These are phyloP conservation scores for Aspergillus wentii DNA, from an alignment of 495 filamentous ascomycete genomes.

Conservation along the genomic window DNA sequence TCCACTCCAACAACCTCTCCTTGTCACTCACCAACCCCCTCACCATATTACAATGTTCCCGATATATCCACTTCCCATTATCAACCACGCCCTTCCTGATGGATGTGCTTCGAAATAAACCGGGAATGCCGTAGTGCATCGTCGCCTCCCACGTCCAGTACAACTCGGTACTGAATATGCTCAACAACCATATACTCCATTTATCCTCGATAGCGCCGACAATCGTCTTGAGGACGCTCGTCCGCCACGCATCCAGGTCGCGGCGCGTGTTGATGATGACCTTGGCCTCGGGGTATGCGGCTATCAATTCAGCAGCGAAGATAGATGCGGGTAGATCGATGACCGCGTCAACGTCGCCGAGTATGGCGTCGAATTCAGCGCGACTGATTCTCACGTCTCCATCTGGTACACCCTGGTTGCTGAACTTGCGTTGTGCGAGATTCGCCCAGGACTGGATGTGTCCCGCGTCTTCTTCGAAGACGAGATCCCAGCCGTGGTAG, in stretches of 20 bases:
- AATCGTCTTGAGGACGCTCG: slow-evolving; percentile 11
- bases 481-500: slow-evolving; percentile 17
- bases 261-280: slow-evolving; percentile 46
- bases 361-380: slow-evolving; percentile 41
- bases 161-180: slow-evolving; percentile 12
- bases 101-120: slow-evolving; percentile 9
- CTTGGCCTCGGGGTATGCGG: slow-evolving; percentile 56
- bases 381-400: slow-evolving; percentile 1
- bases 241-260: slow-evolving; percentile 41
- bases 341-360: slow-evolving; percentile 44
- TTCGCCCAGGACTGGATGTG: slow-evolving; percentile 9
- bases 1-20: slow-evolving; percentile 33
- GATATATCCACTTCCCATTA: slow-evolving; percentile 10
- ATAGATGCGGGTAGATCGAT: slow-evolving; percentile 49
- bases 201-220: slow-evolving; percentile 6
- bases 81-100: slow-evolving; percentile 7
- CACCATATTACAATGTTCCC: slow-evolving; percentile 9
- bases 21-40: slow-evolving; percentile 14
- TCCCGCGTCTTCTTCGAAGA: not conserved
- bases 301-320: slow-evolving; percentile 53
- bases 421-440: slow-evolving; percentile 9
- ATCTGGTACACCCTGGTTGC: not conserved
- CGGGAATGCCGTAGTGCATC: too few relatives aligned
- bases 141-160: slow-evolving; percentile 14
- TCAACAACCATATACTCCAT: slow-evolving; percentile 8